Conservation (phyloP, 352 stramenopile species). For the Bremia lactucae region DNA sequence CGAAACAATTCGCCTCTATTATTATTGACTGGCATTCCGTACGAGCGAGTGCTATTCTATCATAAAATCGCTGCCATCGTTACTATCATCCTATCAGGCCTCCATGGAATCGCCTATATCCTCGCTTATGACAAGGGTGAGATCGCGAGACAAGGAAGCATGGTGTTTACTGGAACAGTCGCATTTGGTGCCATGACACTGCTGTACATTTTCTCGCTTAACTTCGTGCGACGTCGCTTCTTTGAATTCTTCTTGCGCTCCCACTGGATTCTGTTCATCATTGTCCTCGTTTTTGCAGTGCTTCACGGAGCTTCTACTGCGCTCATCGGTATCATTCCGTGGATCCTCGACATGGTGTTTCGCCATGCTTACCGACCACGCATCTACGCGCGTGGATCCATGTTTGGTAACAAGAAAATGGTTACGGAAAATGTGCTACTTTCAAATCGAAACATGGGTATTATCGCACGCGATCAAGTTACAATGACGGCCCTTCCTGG, state of each 20-base stretch:
- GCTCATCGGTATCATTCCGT: constrained; percentile 22
- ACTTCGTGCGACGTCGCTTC: constrained; percentile 29
- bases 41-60: constrained; percentile 41
- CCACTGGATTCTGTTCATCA: constrained; percentile 44
- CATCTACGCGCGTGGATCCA: constrained; percentile 8
- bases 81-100: constrained; percentile 21
- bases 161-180: constrained; percentile 15
- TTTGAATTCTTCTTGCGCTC: constrained; percentile 42
- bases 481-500: constrained; percentile 6
- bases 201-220: constrained; percentile 26
- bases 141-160: not conserved
- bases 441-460: constrained; percentile 6
- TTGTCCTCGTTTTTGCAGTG: constrained; percentile 27
- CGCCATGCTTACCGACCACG: constrained; percentile 20
- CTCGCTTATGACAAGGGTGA: constrained; percentile 7
- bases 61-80: constrained; percentile 32
- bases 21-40: constrained; percentile 31
- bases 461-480: constrained; percentile 19
- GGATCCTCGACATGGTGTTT: constrained; percentile 27
- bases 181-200: constrained; percentile 24
- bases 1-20: constrained; percentile 43
- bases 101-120: constrained; percentile 37
- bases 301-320: constrained; percentile 30
- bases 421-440: not conserved
- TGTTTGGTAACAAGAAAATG: constrained; percentile 10